phyloP scores from a whole-genome alignment of 1,139 yeast species.

The Maudiozyma humilis region DNA sequence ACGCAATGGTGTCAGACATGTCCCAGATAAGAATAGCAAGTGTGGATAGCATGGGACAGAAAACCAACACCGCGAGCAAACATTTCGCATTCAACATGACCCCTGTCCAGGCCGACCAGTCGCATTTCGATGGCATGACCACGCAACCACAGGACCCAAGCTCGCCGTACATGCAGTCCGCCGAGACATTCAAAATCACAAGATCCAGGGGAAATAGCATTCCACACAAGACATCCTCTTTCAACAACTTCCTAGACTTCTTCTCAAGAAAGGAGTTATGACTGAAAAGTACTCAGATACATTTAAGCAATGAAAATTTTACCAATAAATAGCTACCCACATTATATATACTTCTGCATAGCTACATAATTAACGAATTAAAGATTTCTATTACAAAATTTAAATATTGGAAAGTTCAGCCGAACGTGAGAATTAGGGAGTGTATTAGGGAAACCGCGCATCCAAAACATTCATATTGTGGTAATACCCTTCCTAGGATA shows the following conservation, averaged over 20 bases:
- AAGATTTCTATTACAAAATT: not conserved
- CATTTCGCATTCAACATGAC: constrained; percentile 26
- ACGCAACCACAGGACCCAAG: not conserved
- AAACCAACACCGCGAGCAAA: constrained; percentile 17
- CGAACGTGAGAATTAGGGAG: no score
- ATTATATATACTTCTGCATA: no score
- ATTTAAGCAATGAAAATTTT: not conserved
- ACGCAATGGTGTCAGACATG: constrained; percentile 12
- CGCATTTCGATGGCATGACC: not conserved
- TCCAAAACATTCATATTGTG: no score
- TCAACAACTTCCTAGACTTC: constrained; percentile 16
- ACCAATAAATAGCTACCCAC: not conserved
- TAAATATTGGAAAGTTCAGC: no score
- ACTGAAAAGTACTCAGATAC: not conserved
- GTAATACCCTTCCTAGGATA: no score
- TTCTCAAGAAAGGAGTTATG: constrained; percentile 14
- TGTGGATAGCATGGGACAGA: constrained; percentile 9
- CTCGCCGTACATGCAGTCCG: constrained; percentile 10
- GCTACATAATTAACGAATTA: not conserved
- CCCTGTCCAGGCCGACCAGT: constrained; percentile 10
- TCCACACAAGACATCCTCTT: constrained; percentile 14
- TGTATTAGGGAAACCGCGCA: no score
- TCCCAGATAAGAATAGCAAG: constrained; percentile 6
- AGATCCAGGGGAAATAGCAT: constrained; percentile 2
- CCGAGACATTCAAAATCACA: constrained; percentile 6